Evolutionary conservation across 1,284 basidiomycete genomes (phyloP).

Genomic region (Athelia psychrophila): DNA sequence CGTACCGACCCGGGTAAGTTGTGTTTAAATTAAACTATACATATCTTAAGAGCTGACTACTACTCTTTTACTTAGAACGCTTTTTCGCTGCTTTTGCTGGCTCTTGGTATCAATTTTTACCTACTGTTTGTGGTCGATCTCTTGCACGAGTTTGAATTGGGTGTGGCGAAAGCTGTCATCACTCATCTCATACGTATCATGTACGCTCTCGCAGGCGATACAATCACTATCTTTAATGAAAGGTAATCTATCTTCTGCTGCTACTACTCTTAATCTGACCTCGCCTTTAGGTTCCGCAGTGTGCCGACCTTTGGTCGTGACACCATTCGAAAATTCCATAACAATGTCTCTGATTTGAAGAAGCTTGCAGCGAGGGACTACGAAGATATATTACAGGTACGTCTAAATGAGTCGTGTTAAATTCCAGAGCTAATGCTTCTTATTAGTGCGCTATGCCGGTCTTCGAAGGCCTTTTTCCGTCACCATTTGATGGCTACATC

Average conservation of each 20-base stretch:
- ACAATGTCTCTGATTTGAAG: slow-evolving; percentile 16
- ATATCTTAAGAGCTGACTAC: neutral
- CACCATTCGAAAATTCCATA: slow-evolving; percentile 10
- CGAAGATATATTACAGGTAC: slow-evolving; percentile 8
- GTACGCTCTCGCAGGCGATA: neutral
- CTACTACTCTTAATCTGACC: too few species aligned
- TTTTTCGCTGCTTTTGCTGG: slow-evolving; percentile 10
- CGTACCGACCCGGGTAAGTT: slow-evolving; percentile 7
- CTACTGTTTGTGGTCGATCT: slow-evolving; percentile 13
- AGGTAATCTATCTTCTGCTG: too few species aligned
- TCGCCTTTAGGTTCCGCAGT: slow-evolving; percentile 7
- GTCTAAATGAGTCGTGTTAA: neutral
- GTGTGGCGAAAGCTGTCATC: slow-evolving; percentile 20
- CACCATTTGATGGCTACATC: slow-evolving; percentile 15
- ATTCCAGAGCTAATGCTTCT: too few species aligned
- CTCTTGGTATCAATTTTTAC: slow-evolving; percentile 10
- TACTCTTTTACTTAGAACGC: slow-evolving; percentile 13
- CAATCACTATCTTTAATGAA: slow-evolving; percentile 8
- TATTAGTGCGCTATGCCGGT: neutral
- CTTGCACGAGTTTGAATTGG: slow-evolving; percentile 18
- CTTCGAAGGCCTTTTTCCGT: slow-evolving; percentile 20
- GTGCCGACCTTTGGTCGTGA: slow-evolving; percentile 6
- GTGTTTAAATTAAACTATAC: neutral
- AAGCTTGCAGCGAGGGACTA: slow-evolving; percentile 10
- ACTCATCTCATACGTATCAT: slow-evolving; percentile 18